These are phyloP conservation scores for Penicillium psychrosexuale DNA, from an alignment of 2,329 filamentous ascomycete species.

Conservation along the genomic window DNA sequence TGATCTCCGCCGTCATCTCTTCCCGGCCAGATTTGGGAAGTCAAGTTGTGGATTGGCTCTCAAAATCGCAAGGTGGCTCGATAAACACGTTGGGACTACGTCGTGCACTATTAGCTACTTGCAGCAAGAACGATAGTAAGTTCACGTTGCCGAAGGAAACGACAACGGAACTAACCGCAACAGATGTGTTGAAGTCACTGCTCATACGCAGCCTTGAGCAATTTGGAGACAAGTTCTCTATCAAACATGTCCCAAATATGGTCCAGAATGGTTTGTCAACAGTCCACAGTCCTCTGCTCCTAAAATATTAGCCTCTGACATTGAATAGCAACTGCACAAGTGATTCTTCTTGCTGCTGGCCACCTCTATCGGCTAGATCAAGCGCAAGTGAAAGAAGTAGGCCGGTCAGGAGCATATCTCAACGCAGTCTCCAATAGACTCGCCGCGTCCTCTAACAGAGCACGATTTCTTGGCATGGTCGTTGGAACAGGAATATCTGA, in stretches of 20 bases:
- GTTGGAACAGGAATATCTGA: constrained; percentile 71
- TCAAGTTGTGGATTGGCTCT: constrained; percentile 63
- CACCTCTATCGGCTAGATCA: constrained; percentile 67
- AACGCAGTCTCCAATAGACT: constrained; percentile 81
- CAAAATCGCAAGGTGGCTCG: constrained; percentile 61
- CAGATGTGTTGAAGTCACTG: constrained; percentile 44
- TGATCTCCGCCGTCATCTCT: constrained; percentile 53
- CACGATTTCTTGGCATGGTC: constrained; percentile 82
- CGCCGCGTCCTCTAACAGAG: constrained; percentile 67
- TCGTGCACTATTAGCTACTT: constrained; percentile 60
- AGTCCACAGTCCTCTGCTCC: background rate
- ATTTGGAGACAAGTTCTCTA: constrained; percentile 83
- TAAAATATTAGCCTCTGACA: constrained; percentile 18
- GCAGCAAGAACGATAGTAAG: constrained; percentile 53
- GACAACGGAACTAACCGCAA: constrained; percentile 9
- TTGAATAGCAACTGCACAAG: constrained; percentile 69
- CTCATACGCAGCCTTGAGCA: constrained; percentile 67
- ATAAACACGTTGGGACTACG: constrained; percentile 64
- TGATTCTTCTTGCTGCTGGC: constrained; percentile 72
- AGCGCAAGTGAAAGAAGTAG: constrained; percentile 64
- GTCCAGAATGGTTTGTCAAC: constrained; percentile 70
- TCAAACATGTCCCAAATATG: constrained; percentile 77
- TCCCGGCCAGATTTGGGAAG: constrained; percentile 50
- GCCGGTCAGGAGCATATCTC: constrained; percentile 71
- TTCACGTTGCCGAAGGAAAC: background rate